Conservation (phyloP, 1,284 basidiomycete genomes). For the Cutaneotrichosporon sp. region DNA sequence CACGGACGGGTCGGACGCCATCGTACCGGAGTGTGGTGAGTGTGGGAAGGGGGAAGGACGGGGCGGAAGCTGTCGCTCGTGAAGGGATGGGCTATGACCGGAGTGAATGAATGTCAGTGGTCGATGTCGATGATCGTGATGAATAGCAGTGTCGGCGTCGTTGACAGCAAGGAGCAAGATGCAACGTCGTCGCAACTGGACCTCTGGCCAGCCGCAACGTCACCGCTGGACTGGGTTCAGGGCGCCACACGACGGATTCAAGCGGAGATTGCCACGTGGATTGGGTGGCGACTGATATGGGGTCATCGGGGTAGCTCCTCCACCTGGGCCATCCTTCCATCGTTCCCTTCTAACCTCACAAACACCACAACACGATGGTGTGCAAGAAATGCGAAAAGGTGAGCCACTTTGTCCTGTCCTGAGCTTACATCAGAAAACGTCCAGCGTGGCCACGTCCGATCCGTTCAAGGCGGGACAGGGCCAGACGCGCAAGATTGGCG, state of each 20-base stretch:
- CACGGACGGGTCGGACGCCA: slow-evolving; percentile 24
- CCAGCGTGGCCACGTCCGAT: slow-evolving; percentile 42
- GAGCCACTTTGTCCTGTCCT: not conserved
- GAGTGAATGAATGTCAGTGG: not conserved
- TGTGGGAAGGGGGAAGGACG: not conserved
- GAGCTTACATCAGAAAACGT: slow-evolving; percentile 39
- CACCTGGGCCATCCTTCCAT: not conserved
- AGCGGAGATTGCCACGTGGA: not conserved
- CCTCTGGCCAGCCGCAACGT: not conserved
- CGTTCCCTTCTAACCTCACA: too few relatives aligned
- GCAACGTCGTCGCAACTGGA: not conserved
- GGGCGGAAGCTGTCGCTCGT: too few relatives aligned
- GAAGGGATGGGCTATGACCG: not conserved
- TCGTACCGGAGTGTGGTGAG: slow-evolving; percentile 9
- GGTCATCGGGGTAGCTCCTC: too few relatives aligned
- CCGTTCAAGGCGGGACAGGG: slow-evolving; percentile 33
- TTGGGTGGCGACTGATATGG: not conserved
- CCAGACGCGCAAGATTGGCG: slow-evolving; percentile 45
- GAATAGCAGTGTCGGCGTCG: not conserved
- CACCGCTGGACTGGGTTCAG: not conserved
- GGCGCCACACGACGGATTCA: not conserved
- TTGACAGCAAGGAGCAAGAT: not conserved
- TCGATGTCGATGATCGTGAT: not conserved
- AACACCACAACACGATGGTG: slow-evolving; percentile 46
- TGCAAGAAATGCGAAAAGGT: slow-evolving; percentile 51